Conservation (phyloP, 441 rosid genomes). For the Pelargonium cotyledonis region DNA sequence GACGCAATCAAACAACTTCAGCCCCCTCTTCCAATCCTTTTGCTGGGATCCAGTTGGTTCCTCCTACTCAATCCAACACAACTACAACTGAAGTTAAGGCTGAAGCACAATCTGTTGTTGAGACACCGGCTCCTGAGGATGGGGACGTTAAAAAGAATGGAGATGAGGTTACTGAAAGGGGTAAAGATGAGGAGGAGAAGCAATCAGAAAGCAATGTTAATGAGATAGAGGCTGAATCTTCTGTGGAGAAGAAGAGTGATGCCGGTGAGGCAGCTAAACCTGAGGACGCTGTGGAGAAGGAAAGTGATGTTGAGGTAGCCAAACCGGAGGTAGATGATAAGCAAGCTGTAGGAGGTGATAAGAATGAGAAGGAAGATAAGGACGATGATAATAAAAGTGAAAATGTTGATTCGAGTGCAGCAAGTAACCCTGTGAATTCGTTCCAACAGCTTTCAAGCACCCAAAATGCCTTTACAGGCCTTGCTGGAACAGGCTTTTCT, state of each 20-base stretch:
- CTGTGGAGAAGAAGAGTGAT: conserved; percentile 8
- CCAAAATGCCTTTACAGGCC: conserved; percentile 83
- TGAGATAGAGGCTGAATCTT: conserved; percentile 28
- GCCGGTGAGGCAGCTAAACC: conserved; percentile 26
- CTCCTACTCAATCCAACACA: conserved; percentile 30
- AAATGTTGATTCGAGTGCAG: conserved; percentile 39
- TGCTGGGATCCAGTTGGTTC: conserved; percentile 58
- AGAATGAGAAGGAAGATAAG: conserved; percentile 30
- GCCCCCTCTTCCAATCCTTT: conserved; percentile 67
- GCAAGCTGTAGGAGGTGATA: conserved; percentile 26
- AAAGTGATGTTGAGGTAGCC: conserved; percentile 23
- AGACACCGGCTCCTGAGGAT: conserved; percentile 33
- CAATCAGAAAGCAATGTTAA: conserved; percentile 26
- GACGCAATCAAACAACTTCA: conserved; percentile 44
- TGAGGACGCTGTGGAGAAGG: conserved; percentile 15
- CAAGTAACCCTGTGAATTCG: conserved; percentile 48
- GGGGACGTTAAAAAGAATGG: conserved; percentile 20
- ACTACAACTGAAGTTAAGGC: conserved; percentile 15
- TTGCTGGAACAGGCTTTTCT: conserved; percentile 80
- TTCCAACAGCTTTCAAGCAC: conserved; percentile 87
- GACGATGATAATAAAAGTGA: conserved; percentile 24
- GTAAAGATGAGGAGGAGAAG: conserved; percentile 14
- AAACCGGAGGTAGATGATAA: conserved; percentile 24
- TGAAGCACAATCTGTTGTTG: conserved; percentile 28
- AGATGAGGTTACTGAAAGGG: conserved; percentile 21